Percentiles rank a stretch among this genome's conserved stretches.
Conservation (phyloP, 768 basidiomycete species). For the Tricholoma matsutake region DNA sequence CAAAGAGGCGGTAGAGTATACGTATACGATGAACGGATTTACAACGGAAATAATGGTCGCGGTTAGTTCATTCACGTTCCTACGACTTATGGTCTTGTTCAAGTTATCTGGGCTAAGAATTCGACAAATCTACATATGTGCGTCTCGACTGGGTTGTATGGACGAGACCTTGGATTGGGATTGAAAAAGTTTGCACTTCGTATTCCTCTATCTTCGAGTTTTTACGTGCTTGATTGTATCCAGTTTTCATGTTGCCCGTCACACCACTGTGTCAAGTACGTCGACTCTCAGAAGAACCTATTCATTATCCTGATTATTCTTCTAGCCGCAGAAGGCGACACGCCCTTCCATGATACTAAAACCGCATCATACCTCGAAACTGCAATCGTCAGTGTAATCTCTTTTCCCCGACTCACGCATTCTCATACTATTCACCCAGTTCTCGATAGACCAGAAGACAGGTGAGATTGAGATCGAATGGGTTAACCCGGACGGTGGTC, state of each 20-base stretch:
- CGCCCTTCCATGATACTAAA: slow-evolving; percentile 10
- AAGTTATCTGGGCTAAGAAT: background rate
- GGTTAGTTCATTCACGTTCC: background rate
- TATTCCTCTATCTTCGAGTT: background rate
- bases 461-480: slow-evolving; percentile 20
- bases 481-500: slow-evolving; percentile 20
- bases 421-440: slow-evolving; percentile 6
- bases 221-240: background rate
- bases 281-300: background rate
- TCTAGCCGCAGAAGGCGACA: slow-evolving; percentile 10
- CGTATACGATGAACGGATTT: slow-evolving; percentile 5
- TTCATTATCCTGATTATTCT: background rate
- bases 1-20: slow-evolving; percentile 9
- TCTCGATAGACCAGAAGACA: slow-evolving; percentile 12
- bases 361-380: slow-evolving; percentile 14
- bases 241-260: slow-evolving; percentile 19
- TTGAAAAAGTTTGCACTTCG: slow-evolving; percentile 5
- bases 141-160: slow-evolving; percentile 8
- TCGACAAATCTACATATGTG: slow-evolving; percentile 5
- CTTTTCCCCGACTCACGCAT: background rate
- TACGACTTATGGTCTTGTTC: background rate
- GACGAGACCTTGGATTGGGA: slow-evolving; percentile 4
- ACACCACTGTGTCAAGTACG: slow-evolving; percentile 13
- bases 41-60: slow-evolving; percentile 14
- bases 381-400: slow-evolving; percentile 11